Conservation (phyloP, 2,329 filamentous ascomycete genomes). For the Rutstroemia sp. region DNA sequence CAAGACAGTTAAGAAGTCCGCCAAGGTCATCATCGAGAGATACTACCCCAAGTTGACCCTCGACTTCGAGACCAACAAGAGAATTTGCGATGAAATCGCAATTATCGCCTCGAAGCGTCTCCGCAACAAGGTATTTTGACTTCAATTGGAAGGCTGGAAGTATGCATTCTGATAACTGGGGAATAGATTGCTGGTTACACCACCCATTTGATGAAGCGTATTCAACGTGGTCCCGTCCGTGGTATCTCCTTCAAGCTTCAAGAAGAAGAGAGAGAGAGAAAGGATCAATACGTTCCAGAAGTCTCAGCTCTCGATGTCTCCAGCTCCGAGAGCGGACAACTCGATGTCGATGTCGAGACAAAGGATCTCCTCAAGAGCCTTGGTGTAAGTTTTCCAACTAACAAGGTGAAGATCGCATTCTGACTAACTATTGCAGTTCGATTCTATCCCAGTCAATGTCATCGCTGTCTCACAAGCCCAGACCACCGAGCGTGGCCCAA, state of each 20-base stretch:
- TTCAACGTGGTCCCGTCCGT: slow-evolving; percentile 96
- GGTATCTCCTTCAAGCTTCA: slow-evolving; percentile 99
- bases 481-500: slow-evolving; percentile 64
- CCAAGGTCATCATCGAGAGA: slow-evolving; percentile 99
- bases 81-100: slow-evolving; percentile 99
- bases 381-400: slow-evolving; percentile 63
- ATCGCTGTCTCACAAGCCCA: slow-evolving; percentile 85
- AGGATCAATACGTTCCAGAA: slow-evolving; percentile 99
- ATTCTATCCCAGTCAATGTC: slow-evolving; percentile 95
- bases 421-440: slow-evolving; percentile 61
- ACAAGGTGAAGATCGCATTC: neutral
- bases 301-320: slow-evolving; percentile 97
- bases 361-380: slow-evolving; percentile 99
- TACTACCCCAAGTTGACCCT: slow-evolving; percentile 97
- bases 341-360: slow-evolving; percentile 95
- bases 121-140: slow-evolving; percentile 78
- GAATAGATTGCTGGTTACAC: slow-evolving; percentile 91
- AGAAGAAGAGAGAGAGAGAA: slow-evolving; percentile 99
- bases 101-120: slow-evolving; percentile 99
- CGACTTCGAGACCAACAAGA: slow-evolving; percentile 99
- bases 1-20: slow-evolving; percentile 44
- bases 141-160: slow-evolving; percentile 51
- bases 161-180: slow-evolving; percentile 46
- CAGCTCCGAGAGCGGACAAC: slow-evolving; percentile 87
- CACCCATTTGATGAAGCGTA: slow-evolving; percentile 99